Conservation (phyloP, 495 filamentous ascomycete genomes). For the Xylaria nigripes region DNA sequence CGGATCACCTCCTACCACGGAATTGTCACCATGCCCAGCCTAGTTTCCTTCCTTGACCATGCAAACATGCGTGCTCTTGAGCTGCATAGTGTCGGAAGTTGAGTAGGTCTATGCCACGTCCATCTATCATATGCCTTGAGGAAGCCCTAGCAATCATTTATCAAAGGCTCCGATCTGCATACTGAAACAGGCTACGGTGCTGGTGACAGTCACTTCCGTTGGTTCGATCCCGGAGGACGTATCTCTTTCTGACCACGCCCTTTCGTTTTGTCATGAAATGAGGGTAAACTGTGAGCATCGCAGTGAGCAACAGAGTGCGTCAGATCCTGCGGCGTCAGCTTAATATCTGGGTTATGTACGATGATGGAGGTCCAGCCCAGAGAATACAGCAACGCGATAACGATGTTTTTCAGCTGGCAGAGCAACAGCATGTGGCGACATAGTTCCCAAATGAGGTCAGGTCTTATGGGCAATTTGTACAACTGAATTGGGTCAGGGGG, state of each 20-base stretch:
- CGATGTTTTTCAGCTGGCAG: constrained; percentile 6
- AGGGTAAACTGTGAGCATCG: constrained; percentile 55
- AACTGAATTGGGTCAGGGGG: constrained; percentile 3
- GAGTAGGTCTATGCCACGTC: constrained; percentile 40
- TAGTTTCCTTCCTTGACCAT: constrained; percentile 34
- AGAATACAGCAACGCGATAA: constrained; percentile 9
- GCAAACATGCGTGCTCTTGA: constrained; percentile 13
- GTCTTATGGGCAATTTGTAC: background rate
- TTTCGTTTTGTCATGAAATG: constrained; percentile 16
- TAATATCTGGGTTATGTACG: background rate
- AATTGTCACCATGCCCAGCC: constrained; percentile 26
- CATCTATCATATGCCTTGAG: constrained; percentile 26
- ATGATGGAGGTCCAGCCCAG: background rate
- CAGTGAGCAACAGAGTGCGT: constrained; percentile 38
- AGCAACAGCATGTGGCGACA: constrained; percentile 5
- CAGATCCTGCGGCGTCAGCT: background rate
- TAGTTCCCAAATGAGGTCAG: background rate
- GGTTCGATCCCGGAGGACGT: constrained; percentile 21
- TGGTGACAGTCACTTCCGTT: constrained; percentile 16
- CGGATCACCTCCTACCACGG: constrained; percentile 24
- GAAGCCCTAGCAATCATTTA: constrained; percentile 49
- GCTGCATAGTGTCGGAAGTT: constrained; percentile 33
- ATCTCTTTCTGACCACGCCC: constrained; percentile 18
- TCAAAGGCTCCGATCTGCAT: constrained; percentile 16
- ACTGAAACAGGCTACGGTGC: constrained; percentile 14